Percentiles rank a stretch among this genome's conserved stretches.
Evolutionary conservation across 306 rosid species (phyloP).

Genomic region (Amphicarpaea edgeworthii): DNA sequence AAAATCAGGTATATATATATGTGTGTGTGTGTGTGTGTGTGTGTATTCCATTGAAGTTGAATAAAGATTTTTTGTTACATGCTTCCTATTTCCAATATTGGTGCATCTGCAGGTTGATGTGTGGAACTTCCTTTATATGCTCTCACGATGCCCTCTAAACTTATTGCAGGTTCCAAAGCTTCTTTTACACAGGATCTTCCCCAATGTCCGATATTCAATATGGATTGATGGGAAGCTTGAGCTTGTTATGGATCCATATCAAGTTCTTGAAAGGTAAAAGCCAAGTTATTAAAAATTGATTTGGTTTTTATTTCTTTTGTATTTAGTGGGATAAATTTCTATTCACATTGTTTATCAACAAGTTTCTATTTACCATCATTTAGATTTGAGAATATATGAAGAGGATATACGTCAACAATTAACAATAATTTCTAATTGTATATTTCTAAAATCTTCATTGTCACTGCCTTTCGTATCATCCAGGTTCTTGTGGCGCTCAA

Average conservation of each 20-base stretch:
- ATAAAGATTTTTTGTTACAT: conserved; percentile 14
- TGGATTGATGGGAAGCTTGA: conserved; percentile 98
- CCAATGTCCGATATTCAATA: conserved; percentile 82
- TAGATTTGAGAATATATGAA: conserved; percentile 8
- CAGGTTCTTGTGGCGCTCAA: conserved; percentile 97
- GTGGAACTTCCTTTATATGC: conserved; percentile 29
- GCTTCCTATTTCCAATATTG: conserved; percentile 3
- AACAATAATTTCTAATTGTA: conserved; percentile 28
- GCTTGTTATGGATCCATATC: conserved; percentile 88
- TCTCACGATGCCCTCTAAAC: conserved; percentile 35
- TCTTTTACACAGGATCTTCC: conserved; percentile 94
- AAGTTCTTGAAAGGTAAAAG: conserved; percentile 86
- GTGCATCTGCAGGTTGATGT: conserved; percentile 5
- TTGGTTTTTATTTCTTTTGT: conserved; percentile 34
- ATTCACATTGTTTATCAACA: conserved; percentile 4
- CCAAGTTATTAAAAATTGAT: not conserved
- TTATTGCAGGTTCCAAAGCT: conserved; percentile 90
- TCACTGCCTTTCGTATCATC: conserved; percentile 34
- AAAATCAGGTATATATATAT: too few species aligned
- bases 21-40: too few species aligned
- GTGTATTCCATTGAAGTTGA: conserved; percentile 23
- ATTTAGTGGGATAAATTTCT: conserved; percentile 19
- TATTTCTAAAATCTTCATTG: conserved; percentile 25
- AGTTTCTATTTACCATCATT: conserved; percentile 30
- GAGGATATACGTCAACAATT: conserved; percentile 27